A percentile compares a stretch with the other conserved stretches of the same genome.
phyloP scores from a whole-genome alignment of 106 monocot genomes.

The Alisma plantagoaquatica region DNA sequence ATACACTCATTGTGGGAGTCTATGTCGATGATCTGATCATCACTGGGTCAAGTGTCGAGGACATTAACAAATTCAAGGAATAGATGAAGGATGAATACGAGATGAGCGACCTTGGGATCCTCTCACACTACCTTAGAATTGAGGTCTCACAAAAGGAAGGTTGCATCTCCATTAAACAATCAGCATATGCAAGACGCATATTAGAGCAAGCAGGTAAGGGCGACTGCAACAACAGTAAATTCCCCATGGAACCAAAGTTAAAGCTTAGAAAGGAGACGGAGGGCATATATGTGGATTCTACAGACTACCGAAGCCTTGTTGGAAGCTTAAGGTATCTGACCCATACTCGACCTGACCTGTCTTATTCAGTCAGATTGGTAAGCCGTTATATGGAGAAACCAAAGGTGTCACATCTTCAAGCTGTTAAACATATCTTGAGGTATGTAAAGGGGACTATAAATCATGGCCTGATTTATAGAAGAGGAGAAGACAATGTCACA shows the following conservation, averaged over 20 bases:
- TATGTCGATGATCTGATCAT: neutral
- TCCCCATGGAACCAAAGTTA: neutral
- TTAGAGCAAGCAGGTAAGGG: neutral
- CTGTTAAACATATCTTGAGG: neutral
- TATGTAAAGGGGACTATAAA: slow-evolving; percentile 4
- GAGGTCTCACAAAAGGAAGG: neutral
- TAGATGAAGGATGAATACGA: neutral
- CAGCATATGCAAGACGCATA: neutral
- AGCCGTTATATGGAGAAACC: slow-evolving; percentile 2
- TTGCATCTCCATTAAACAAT: slow-evolving; percentile 1
- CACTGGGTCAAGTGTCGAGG: neutral
- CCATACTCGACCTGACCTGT: neutral
- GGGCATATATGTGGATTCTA: neutral
- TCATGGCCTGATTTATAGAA: neutral
- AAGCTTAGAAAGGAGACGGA: neutral
- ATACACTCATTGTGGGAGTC: too few species aligned
- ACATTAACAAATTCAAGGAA: neutral
- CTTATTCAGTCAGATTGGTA: neutral
- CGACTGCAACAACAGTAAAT: neutral
- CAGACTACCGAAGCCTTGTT: slow-evolving; percentile 3
- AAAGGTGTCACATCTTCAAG: too few species aligned
- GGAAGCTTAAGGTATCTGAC: slow-evolving; percentile 15
- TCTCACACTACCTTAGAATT: neutral
- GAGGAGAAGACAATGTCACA: neutral
- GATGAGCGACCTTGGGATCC: neutral